These are phyloP conservation scores for Ogataea dorogensis DNA, from an alignment of 805 yeast species.

Conservation along the genomic window DNA sequence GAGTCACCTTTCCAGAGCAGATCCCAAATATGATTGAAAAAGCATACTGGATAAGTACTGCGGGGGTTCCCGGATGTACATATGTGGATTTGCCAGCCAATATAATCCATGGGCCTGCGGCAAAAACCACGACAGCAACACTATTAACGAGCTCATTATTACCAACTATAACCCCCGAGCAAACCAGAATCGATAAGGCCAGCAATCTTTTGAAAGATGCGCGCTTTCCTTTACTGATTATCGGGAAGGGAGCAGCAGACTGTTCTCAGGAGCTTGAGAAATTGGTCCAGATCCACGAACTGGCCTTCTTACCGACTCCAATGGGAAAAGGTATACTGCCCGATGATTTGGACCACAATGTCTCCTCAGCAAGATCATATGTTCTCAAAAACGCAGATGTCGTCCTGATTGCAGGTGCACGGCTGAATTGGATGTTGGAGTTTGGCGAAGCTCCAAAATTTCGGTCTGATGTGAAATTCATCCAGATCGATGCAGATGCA, in stretches of 20 bases:
- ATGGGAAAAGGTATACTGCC: slow-evolving; percentile 74
- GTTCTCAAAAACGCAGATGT: slow-evolving; percentile 59
- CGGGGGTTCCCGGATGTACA: slow-evolving; percentile 59
- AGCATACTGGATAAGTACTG: slow-evolving; percentile 43
- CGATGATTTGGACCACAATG: slow-evolving; percentile 47
- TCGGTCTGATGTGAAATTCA: slow-evolving; percentile 42
- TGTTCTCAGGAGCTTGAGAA: slow-evolving; percentile 35
- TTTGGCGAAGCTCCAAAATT: slow-evolving; percentile 61
- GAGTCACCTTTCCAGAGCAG: slow-evolving; percentile 26
- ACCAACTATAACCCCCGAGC: slow-evolving; percentile 18
- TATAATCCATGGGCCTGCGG: slow-evolving; percentile 40
- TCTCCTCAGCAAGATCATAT: slow-evolving; percentile 63
- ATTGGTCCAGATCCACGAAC: slow-evolving; percentile 40
- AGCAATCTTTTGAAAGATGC: slow-evolving; percentile 36
- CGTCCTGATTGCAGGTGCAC: slow-evolving; percentile 59
- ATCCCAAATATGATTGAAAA: slow-evolving; percentile 42
- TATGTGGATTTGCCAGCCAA: slow-evolving; percentile 69
- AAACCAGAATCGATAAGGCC: slow-evolving; percentile 39
- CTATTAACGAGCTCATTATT: slow-evolving; percentile 16
- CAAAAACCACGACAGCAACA: background rate
- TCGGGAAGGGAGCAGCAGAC: slow-evolving; percentile 68
- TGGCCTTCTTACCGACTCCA: slow-evolving; percentile 70
- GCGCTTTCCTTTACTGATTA: slow-evolving; percentile 49
- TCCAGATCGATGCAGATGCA: slow-evolving; percentile 55
- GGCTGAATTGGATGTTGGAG: slow-evolving; percentile 73